Base-by-base conservation (phyloP, 164 flowering plant species). In the Chloranthus sessilifolius region DNA sequence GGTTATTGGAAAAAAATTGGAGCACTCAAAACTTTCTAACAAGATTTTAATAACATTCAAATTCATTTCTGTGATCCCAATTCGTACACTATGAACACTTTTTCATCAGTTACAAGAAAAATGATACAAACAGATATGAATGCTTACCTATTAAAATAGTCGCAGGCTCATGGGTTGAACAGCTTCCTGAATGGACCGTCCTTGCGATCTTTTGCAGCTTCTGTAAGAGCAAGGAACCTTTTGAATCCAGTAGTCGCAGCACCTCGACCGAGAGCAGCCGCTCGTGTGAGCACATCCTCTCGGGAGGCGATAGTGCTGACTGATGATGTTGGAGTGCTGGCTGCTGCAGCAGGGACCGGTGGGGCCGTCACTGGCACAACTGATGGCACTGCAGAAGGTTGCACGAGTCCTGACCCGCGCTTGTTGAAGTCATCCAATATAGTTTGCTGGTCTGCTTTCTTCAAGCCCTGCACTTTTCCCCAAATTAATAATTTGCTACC, bases 191-290 rank as follows among this genome's bases (percentile, higher is more conserved):
- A 86, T 29, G 98, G 86, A 7, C 98, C 98, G 58, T 88, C 97
- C 56, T 84, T 92, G n/a, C 94, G 45, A 53, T 92, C 97, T 66
- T 86, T 92, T 27, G 95, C 96, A 19, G 99, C 94, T 63, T 92
- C 99, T 9, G 99, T 92, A 30, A 92, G 66, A 26, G 99, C 99
- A 50, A 92, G 82, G 65, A 88, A 84, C 59, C 91, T 74, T 68
- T 87, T 87, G 72, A 92, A 88, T 1, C 96, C 96, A 6, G 91
- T 88, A 8, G 95, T 84, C 28, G 95, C 95, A 9, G 97, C 97
- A 47, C 95, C 99, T 47, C 95, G 73, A 37, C 99, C 99, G 1
- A 92, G 85, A 24, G 99, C 99, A 52, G 99, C 97, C 10, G 99
- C 99, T 59, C 99, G 65, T 25, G 95, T 74, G 28, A 92, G 72